These are phyloP conservation scores for Trichosanthes truncata DNA, from an alignment of 306 rosid species.

Conservation along the genomic window DNA sequence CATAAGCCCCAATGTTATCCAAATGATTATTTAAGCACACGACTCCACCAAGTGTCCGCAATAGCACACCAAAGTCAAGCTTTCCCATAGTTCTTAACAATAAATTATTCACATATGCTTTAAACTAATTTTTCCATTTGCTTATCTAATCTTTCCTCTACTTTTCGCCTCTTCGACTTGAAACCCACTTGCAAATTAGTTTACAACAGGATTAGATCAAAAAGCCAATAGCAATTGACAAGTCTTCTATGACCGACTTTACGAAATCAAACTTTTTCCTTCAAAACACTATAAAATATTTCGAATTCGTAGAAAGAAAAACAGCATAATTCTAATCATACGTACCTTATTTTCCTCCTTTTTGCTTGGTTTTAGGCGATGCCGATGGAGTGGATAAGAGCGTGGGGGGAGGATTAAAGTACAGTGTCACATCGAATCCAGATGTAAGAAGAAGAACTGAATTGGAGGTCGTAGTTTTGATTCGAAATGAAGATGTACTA, in stretches of 20 bases:
- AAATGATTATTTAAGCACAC: slow-evolving; percentile 9
- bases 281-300: background rate
- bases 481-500: background rate
- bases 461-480: background rate
- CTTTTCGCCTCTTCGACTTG: background rate
- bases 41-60: slow-evolving; percentile 6
- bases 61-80: background rate
- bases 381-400: background rate
- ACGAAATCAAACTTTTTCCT: background rate
- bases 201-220: slow-evolving; percentile 7
- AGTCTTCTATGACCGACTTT: background rate
- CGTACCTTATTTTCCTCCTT: background rate
- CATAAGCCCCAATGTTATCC: slow-evolving; percentile 6
- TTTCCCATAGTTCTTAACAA: background rate
- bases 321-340: background rate
- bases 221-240: background rate
- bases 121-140: background rate
- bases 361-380: background rate
- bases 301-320: background rate
- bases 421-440: slow-evolving; percentile 8
- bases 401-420: slow-evolving; percentile 4
- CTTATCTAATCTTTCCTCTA: slow-evolving; percentile 1
- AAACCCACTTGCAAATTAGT: background rate
- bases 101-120: background rate
- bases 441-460: slow-evolving; percentile 11